phyloP scores from a whole-genome alignment of 2,329 filamentous ascomycete genomes.

The Hypoxylon sp. region DNA sequence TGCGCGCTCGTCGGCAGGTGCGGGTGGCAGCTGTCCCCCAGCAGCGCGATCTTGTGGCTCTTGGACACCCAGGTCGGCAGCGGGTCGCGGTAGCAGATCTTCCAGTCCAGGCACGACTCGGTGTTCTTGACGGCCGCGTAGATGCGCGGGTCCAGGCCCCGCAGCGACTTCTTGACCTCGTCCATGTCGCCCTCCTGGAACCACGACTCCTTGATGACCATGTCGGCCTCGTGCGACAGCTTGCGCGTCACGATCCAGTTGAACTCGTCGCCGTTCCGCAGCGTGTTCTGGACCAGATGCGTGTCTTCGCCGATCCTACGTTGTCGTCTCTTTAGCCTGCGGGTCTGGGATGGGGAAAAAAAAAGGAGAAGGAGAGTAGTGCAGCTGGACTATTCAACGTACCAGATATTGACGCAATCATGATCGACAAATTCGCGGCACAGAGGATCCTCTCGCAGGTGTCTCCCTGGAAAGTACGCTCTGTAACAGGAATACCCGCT shows the following conservation, averaged over 20 bases:
- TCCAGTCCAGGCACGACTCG: conserved; percentile 59
- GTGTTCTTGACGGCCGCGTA: conserved; percentile 56
- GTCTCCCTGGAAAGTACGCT: conserved; percentile 52
- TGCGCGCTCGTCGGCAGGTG: conserved; percentile 63
- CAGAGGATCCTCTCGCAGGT: conserved; percentile 46
- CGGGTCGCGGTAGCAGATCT: conserved; percentile 62
- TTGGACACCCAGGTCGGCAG: conserved; percentile 59
- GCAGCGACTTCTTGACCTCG: conserved; percentile 48
- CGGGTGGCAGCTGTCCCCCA: conserved; percentile 63
- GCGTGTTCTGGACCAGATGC: conserved; percentile 54
- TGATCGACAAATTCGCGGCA: conserved; percentile 53
- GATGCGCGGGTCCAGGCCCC: conserved; percentile 54
- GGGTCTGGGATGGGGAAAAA: no score
- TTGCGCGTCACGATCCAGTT: conserved; percentile 58
- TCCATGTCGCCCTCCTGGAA: conserved; percentile 57
- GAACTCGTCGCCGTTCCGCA: conserved; percentile 53
- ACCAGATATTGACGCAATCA: conserved; percentile 55
- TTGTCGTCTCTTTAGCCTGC: background rate
- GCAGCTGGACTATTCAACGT: conserved; percentile 2
- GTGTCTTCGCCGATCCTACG: conserved; percentile 52
- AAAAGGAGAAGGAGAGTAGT: no score
- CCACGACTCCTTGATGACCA: conserved; percentile 57
- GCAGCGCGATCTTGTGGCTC: conserved; percentile 57
- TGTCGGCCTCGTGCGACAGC: conserved; percentile 50
- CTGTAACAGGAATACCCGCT: conserved; percentile 63